phyloP scores from a whole-genome alignment of 768 basidiomycete species.

The Agaricus blazei region DNA sequence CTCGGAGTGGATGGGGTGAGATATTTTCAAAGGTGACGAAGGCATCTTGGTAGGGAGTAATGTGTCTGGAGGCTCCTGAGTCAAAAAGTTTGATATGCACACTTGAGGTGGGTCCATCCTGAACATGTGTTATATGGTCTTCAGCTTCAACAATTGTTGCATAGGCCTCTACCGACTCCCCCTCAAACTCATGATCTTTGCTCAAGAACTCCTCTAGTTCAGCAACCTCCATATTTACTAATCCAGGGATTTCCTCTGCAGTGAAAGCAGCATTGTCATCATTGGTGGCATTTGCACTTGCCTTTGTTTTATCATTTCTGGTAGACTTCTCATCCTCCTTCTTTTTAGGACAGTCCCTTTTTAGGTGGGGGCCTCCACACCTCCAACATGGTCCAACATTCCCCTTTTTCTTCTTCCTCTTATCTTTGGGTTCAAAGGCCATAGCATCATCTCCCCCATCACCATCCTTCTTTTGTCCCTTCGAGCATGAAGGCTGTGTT shows the following conservation, averaged over 20 bases:
- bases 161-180: neutral
- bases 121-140: neutral
- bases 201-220: too few relatives aligned
- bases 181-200: too few relatives aligned
- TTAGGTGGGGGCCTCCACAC: neutral
- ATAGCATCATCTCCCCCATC: neutral
- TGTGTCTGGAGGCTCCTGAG: slow-evolving; percentile 22
- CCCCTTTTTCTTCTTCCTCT: neutral
- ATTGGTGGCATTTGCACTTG: neutral
- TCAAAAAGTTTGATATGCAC: slow-evolving; percentile 17
- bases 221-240: too few relatives aligned
- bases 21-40: slow-evolving; percentile 19
- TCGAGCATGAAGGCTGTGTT: neutral
- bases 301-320: neutral
- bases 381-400: neutral
- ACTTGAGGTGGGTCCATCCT: neutral
- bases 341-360: neutral
- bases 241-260: too few relatives aligned
- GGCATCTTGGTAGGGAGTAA: slow-evolving; percentile 22
- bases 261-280: neutral
- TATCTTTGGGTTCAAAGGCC: neutral
- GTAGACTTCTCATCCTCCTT: neutral
- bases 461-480: neutral
- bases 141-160: neutral
- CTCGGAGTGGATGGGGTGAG: slow-evolving; percentile 17